Base-by-base conservation (phyloP, 192 early-diverging fungal species). In the Cladochytrium replicatum region DNA sequence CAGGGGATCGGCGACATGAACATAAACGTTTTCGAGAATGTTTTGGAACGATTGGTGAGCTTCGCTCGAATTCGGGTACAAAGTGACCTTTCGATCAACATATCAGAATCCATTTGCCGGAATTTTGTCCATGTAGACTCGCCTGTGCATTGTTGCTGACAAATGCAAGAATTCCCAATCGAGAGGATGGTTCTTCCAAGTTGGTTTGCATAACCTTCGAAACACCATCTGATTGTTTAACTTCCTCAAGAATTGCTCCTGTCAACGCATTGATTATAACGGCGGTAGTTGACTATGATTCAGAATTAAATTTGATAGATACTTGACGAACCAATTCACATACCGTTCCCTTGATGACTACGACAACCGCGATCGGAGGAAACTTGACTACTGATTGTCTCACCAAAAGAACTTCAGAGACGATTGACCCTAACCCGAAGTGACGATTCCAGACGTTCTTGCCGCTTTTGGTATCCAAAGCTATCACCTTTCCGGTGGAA, bases 401-500 rank as follows among this genome's bases (percentile, higher is more conserved):
- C 22, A 82, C 63, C 25, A 82, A 43, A 28, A 59, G 46, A 2
- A n/a, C n/a, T n/a, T n/a, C n/a, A 82, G 37, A 4, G 72, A 61
- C 15, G 4, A 63, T 56, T 52, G 61, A 58, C 37, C 48, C 59
- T 63, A 52, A 63, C 50, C 59, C 64, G 37, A 85, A 32, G 55
- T 52, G 75, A 32, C 52, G 57, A n/a, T 80, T 76, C 96, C 96
- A 99, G 4, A 87, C 67, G 44, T 81, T 75, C 22, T 74, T 56
- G 2, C 92, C 92, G 39, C 61, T 77, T 42, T 65, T 73, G 30
- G 92, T 86, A 53, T 91, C 84, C 17, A 93, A 65, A 3, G 88
- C 92, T 23, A 88, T 66, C 7, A 97, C 42, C 43, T 89, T 88
- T 51, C 91, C 90, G 1, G 74, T 86, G 2, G 63, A 43, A 13